Evolutionary conservation across 495 filamentous ascomycete species (phyloP).

Genomic region (Podospora pseudoanserina): DNA sequence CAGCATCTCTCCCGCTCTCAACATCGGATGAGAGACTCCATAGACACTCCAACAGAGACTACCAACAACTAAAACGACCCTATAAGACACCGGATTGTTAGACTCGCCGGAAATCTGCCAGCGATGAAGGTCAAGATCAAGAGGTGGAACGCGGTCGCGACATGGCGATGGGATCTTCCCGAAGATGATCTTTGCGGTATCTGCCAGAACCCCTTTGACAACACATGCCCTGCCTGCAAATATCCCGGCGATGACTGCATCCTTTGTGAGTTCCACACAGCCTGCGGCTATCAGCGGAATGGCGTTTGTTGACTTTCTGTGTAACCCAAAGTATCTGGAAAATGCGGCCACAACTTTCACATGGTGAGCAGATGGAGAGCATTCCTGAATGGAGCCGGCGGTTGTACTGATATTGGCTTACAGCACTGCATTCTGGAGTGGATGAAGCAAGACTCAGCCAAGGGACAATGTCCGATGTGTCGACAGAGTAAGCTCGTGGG

Average conservation of each 20-base stretch:
- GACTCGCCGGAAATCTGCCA: no score
- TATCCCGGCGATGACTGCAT: slow-evolving; percentile 95
- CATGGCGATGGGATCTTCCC: slow-evolving; percentile 96
- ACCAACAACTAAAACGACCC: background rate
- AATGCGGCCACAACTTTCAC: slow-evolving; percentile 96
- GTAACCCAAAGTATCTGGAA: slow-evolving; percentile 69
- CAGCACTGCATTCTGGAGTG: slow-evolving; percentile 95
- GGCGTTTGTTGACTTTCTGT: slow-evolving; percentile 5
- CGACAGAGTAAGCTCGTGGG: slow-evolving; percentile 71
- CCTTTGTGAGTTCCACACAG: slow-evolving; percentile 59
- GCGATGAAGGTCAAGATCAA: slow-evolving; percentile 91
- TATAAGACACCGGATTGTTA: background rate
- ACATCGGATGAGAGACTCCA: background rate
- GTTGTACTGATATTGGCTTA: background rate
- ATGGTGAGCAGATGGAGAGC: slow-evolving; percentile 57
- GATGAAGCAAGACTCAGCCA: slow-evolving; percentile 90
- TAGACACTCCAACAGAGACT: background rate
- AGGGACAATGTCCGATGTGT: slow-evolving; percentile 97
- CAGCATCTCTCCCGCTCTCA: background rate
- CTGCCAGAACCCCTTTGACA: slow-evolving; percentile 96
- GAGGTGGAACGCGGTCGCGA: slow-evolving; percentile 88
- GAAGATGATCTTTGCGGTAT: slow-evolving; percentile 98
- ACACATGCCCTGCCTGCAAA: slow-evolving; percentile 96
- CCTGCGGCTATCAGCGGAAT: background rate
- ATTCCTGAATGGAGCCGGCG: no score